Percentiles rank a stretch among this genome's conserved stretches.
phyloP scores from a whole-genome alignment of 1,139 yeast genomes.

The Nakaseomyces delphensis region DNA sequence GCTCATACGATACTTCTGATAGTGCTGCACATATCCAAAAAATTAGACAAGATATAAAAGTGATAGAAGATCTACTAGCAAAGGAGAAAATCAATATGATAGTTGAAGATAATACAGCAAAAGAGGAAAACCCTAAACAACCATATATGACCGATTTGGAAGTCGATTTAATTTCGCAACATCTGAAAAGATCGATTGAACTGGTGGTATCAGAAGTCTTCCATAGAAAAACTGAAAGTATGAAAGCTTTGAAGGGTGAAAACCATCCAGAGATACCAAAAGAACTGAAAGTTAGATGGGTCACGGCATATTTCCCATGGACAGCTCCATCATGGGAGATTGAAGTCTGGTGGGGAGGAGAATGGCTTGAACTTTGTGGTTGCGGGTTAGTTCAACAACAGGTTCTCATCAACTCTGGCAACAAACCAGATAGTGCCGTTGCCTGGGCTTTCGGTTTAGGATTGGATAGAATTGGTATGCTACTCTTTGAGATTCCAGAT shows the following conservation, averaged over 20 bases:
- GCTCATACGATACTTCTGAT: conserved; percentile 20
- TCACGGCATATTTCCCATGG: conserved; percentile 96
- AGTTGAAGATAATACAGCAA: conserved; percentile 64
- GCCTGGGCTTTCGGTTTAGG: conserved; percentile 99
- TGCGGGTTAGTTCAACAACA: conserved; percentile 84
- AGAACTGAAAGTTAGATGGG: conserved; percentile 88
- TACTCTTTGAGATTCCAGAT: conserved; percentile 89
- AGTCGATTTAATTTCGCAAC: conserved; percentile 59
- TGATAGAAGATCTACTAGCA: conserved; percentile 33
- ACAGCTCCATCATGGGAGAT: conserved; percentile 98
- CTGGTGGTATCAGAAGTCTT: conserved; percentile 76
- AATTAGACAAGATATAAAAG: conserved; percentile 31
- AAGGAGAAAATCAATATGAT: conserved; percentile 45
- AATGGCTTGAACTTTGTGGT: conserved; percentile 97
- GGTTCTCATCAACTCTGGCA: conserved; percentile 66
- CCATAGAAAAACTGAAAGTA: conserved; percentile 56
- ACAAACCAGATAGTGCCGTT: conserved; percentile 45
- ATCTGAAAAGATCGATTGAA: conserved; percentile 80
- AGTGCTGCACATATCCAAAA: conserved; percentile 21
- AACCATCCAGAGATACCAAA: conserved; percentile 31
- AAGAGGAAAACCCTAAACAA: conserved; percentile 67
- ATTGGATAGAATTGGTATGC: conserved; percentile 90
- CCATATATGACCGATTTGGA: conserved; percentile 61
- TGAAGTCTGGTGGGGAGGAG: conserved; percentile 98
- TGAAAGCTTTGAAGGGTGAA: conserved; percentile 50